Evolutionary conservation across 441 rosid species (phyloP).

Genomic region (Brassica balearica): DNA sequence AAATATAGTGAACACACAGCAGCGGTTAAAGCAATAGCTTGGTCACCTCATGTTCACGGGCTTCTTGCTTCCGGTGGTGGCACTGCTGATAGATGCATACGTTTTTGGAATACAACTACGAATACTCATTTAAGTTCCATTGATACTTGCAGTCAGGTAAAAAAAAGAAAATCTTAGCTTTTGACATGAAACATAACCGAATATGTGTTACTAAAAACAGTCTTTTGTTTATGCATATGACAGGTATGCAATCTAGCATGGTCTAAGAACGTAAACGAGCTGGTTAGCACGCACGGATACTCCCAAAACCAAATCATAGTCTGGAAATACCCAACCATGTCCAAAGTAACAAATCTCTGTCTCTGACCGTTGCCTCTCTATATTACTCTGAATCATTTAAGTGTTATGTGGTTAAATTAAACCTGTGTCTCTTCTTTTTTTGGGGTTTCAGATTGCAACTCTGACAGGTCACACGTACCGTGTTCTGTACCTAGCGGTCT

Average conservation of each 20-base stretch:
- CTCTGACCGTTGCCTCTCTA: too few species aligned
- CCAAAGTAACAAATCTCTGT: conserved; percentile 77
- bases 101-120: conserved; percentile 97
- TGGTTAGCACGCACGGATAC: conserved; percentile 97
- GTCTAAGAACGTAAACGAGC: conserved; percentile 96
- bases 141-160: conserved; percentile 95
- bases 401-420: not conserved
- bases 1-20: conserved; percentile 95
- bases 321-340: conserved; percentile 97
- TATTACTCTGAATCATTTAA: not conserved
- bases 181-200: conserved; percentile 25
- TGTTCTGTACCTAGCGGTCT: conserved; percentile 94
- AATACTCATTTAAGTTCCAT: conserved; percentile 88
- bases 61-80: conserved; percentile 99
- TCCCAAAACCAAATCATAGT: conserved; percentile 95
- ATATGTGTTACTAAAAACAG: not conserved
- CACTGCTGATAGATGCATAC: conserved; percentile 92
- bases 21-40: conserved; percentile 98
- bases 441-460: conserved; percentile 83
- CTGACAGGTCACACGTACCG: conserved; percentile 92
- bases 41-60: conserved; percentile 99
- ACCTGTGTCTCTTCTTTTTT: not conserved
- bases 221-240: conserved; percentile 23
- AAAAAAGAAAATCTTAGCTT: not conserved
- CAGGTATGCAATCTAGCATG: conserved; percentile 97